Percentiles rank a stretch among this genome's conserved stretches.
phyloP scores from a whole-genome alignment of 1,284 basidiomycete species.

The Golubevia pallescens region DNA sequence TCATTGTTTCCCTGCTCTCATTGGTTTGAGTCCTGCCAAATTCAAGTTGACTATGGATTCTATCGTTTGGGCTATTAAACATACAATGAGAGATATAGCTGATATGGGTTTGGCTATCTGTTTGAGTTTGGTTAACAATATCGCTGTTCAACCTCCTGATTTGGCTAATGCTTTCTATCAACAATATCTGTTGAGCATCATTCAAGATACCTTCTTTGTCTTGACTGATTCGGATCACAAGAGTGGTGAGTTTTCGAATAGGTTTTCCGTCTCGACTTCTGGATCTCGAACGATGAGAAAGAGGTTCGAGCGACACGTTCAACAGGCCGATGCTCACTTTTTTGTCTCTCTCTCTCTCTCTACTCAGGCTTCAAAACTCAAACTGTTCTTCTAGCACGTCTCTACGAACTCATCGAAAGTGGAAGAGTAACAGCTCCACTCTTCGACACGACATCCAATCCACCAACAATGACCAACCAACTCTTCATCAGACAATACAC shows the following conservation, averaged over 20 bases:
- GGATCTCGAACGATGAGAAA: neutral
- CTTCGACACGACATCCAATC: constrained; percentile 79
- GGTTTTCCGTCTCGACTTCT: no score
- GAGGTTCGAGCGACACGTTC: neutral
- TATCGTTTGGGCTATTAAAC: constrained; percentile 99
- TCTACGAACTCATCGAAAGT: constrained; percentile 91
- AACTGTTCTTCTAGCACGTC: constrained; percentile 73
- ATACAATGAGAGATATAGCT: constrained; percentile 98
- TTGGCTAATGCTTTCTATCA: constrained; percentile 85
- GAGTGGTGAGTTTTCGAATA: constrained; percentile 70
- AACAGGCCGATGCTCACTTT: neutral
- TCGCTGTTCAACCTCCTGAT: constrained; percentile 78
- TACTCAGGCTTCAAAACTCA: constrained; percentile 60
- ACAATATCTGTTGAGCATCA: constrained; percentile 88
- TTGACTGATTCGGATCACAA: constrained; percentile 98
- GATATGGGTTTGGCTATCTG: constrained; percentile 85
- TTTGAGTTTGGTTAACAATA: constrained; percentile 94
- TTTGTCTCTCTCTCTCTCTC: neutral
- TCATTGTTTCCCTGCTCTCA: constrained; percentile 94
- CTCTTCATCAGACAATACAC: constrained; percentile 87
- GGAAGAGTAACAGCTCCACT: constrained; percentile 82
- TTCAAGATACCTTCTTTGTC: constrained; percentile 97
- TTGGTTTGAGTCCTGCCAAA: constrained; percentile 84
- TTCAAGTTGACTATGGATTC: constrained; percentile 99
- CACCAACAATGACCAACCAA: constrained; percentile 79